These are phyloP conservation scores for Torulaspora gathmanii DNA, from an alignment of 805 yeast species.

Conservation along the genomic window DNA sequence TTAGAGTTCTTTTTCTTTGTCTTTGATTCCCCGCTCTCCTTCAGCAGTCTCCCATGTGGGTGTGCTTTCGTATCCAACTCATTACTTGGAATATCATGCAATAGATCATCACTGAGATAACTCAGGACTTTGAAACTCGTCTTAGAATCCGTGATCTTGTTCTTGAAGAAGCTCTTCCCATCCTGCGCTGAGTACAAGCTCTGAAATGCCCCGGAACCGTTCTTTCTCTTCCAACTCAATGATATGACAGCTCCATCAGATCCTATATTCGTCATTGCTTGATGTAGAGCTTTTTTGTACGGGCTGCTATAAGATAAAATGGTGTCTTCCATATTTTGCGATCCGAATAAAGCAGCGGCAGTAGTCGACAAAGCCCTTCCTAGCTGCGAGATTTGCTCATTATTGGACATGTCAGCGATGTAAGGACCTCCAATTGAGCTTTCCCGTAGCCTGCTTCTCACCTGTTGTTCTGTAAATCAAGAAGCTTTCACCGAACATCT, in stretches of 20 bases:
- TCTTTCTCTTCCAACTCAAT: conserved; percentile 12
- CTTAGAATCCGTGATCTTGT: conserved; percentile 35
- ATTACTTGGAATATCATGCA: conserved; percentile 47
- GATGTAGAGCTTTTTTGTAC: conserved; percentile 30
- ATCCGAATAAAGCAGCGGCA: conserved; percentile 50
- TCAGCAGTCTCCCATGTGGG: conserved; percentile 6
- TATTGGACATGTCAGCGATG: conserved; percentile 23
- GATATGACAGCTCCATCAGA: conserved; percentile 16
- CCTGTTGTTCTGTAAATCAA: too few relatives aligned
- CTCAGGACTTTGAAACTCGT: conserved; percentile 47
- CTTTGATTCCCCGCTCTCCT: conserved; percentile 14
- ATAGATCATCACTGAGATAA: conserved; percentile 56
- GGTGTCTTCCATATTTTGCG: conserved; percentile 36
- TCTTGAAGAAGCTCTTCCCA: conserved; percentile 40
- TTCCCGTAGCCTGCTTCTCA: neutral
- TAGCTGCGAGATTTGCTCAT: conserved; percentile 35
- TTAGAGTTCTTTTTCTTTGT: conserved; percentile 11
- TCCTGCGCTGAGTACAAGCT: conserved; percentile 32
- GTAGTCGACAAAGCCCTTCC: conserved; percentile 52
- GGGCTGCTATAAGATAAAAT: conserved; percentile 33
- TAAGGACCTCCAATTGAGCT: neutral
- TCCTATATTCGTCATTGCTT: conserved; percentile 25
- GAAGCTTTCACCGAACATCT: neutral
- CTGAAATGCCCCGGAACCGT: conserved; percentile 18
- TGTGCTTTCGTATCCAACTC: neutral